Evolutionary conservation across 2,329 filamentous ascomycete species (phyloP).

Genomic region (Epichloe bromicola): DNA sequence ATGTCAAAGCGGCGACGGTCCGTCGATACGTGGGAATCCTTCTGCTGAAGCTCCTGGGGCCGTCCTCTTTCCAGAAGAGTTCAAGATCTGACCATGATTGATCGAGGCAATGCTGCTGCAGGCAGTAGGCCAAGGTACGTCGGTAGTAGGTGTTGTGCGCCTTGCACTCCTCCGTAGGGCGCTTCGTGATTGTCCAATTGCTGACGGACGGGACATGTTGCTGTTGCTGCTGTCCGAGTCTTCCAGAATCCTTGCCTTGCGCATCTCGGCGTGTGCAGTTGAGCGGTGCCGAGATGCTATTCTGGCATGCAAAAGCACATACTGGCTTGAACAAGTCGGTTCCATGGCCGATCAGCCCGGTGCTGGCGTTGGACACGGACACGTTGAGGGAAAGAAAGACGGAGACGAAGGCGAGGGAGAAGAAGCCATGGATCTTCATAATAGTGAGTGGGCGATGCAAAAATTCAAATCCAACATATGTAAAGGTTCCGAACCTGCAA

Average conservation of each 20-base stretch:
- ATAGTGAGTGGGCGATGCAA: background rate
- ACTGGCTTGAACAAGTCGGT: conserved; percentile 14
- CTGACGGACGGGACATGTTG: background rate
- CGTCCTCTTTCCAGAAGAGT: background rate
- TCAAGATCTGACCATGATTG: background rate
- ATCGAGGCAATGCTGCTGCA: background rate
- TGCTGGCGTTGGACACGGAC: background rate
- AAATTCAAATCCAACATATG: too few relatives aligned
- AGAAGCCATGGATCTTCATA: background rate
- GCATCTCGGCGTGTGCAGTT: conserved; percentile 10
- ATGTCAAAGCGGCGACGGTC: background rate
- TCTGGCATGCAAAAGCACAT: conserved; percentile 18
- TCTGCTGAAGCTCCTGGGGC: background rate
- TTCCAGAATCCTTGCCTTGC: background rate
- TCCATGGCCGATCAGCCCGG: conserved; percentile 9
- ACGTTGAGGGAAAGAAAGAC: background rate
- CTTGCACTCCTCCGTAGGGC: background rate
- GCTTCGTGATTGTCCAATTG: background rate
- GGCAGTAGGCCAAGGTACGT: background rate
- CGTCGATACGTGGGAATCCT: background rate
- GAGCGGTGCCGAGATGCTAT: conserved; percentile 11
- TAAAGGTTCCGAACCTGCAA: too few relatives aligned
- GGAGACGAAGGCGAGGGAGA: background rate
- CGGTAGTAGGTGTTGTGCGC: background rate
- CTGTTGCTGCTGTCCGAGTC: too few relatives aligned